Conservation (phyloP, 2,329 filamentous ascomycete genomes). For the Aspergillus hiratsukae region DNA sequence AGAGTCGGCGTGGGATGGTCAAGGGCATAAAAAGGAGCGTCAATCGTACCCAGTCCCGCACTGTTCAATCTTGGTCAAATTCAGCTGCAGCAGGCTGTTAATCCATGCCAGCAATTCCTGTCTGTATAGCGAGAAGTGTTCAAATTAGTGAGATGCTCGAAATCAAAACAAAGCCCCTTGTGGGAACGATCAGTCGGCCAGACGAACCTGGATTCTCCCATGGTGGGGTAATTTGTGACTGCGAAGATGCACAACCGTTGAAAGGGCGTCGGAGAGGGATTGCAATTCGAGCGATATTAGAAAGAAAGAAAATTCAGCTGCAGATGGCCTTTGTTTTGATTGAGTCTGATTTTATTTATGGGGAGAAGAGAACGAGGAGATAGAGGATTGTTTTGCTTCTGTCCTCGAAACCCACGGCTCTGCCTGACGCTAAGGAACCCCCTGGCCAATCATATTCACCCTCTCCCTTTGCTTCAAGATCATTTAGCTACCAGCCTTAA, state of each 20-base stretch:
- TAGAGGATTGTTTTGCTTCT: conserved; percentile 21
- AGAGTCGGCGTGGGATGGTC: not conserved
- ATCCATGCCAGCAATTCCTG: conserved; percentile 96
- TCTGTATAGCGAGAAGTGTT: conserved; percentile 47
- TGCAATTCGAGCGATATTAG: not conserved
- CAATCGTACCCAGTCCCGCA: conserved; percentile 84
- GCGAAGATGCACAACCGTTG: conserved; percentile 1
- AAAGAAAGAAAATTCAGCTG: conserved; percentile 2
- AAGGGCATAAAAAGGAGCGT: conserved; percentile 9
- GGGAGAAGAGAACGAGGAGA: conserved; percentile 9
- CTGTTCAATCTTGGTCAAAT: conserved; percentile 98
- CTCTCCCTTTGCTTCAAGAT: not conserved
- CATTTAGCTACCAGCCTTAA: not conserved
- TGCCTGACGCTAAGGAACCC: conserved; percentile 15
- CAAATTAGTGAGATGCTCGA: conserved; percentile 11
- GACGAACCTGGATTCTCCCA: conserved; percentile 62
- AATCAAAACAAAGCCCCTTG: conserved; percentile 11
- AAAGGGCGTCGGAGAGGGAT: conserved; percentile 2
- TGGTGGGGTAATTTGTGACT: conserved; percentile 39
- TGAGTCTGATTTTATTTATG: conserved; percentile 10
- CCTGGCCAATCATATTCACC: conserved; percentile 14
- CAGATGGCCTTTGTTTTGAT: not conserved
- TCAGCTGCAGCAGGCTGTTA: conserved; percentile 95
- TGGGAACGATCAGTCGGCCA: conserved; percentile 7
- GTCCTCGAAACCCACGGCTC: conserved; percentile 24